Evolutionary conservation across 805 yeast species (phyloP).

Genomic region (Myxozyma mucilagina): DNA sequence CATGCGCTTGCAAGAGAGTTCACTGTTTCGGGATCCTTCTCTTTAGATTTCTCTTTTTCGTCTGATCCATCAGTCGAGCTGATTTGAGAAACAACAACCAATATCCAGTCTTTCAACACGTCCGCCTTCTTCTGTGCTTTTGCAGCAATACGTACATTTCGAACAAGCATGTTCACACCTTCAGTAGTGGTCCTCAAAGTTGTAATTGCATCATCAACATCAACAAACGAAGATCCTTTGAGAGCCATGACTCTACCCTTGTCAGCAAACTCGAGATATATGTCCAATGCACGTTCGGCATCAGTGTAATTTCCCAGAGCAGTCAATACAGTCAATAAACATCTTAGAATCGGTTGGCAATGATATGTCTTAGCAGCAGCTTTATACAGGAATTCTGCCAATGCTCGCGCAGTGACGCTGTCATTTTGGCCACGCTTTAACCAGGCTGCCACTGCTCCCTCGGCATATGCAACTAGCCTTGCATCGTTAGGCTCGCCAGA

Average conservation of each 20-base stretch:
- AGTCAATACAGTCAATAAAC: constrained; percentile 17
- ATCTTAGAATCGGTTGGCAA: constrained; percentile 24
- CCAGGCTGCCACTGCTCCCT: constrained; percentile 19
- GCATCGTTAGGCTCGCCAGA: constrained; percentile 30
- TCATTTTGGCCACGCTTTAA: constrained; percentile 19
- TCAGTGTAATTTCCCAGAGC: constrained; percentile 26
- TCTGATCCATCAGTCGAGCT: not conserved
- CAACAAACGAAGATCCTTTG: constrained; percentile 23
- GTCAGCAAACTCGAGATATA: constrained; percentile 24
- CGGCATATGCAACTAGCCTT: constrained; percentile 22
- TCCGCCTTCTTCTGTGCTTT: constrained; percentile 19
- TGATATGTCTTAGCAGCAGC: constrained; percentile 31
- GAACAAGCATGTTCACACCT: constrained; percentile 26
- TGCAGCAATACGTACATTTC: constrained; percentile 13
- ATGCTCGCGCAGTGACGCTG: constrained; percentile 22
- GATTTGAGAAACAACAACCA: not conserved
- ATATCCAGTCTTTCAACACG: constrained; percentile 22
- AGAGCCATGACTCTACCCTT: constrained; percentile 25
- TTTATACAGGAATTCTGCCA: constrained; percentile 27
- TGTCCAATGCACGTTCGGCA: constrained; percentile 23
- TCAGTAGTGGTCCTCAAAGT: constrained; percentile 16
- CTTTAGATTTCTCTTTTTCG: not conserved
- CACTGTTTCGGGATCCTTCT: not conserved
- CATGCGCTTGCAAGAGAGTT: constrained; percentile 14
- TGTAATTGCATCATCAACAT: constrained; percentile 19